Conservation (phyloP, 352 stramenopile species). For the Phytophthora idaei region DNA sequence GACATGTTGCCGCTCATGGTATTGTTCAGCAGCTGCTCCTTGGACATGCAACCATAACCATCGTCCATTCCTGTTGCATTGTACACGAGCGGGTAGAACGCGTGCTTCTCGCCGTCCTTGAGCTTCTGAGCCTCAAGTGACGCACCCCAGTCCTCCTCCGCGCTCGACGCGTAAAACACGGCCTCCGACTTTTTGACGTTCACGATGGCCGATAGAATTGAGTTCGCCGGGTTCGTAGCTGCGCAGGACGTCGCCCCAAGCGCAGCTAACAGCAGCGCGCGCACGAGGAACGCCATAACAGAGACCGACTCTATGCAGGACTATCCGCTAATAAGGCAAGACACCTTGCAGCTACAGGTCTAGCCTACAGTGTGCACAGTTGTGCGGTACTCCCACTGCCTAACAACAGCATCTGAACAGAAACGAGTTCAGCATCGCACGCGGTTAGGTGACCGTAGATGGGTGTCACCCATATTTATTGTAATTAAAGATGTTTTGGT, state of each 20-base stretch:
- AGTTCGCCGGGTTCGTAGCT: slow-evolving; percentile 39
- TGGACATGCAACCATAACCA: slow-evolving; percentile 59
- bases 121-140: slow-evolving; percentile 57
- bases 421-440: slow-evolving; percentile 14
- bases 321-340: slow-evolving; percentile 27
- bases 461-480: slow-evolving; percentile 2
- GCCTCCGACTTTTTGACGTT: slow-evolving; percentile 59
- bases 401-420: slow-evolving; percentile 26
- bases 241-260: background rate
- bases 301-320: slow-evolving; percentile 14
- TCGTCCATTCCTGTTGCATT: slow-evolving; percentile 46
- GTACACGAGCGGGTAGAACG: slow-evolving; percentile 62
- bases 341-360: background rate
- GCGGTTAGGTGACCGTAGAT: background rate
- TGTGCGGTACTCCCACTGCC: slow-evolving; percentile 21
- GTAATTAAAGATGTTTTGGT: background rate
- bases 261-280: slow-evolving; percentile 21
- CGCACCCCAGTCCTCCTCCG: slow-evolving; percentile 59
- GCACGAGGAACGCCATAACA: slow-evolving; percentile 24
- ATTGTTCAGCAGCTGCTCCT: slow-evolving; percentile 32
- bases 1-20: slow-evolving; percentile 20
- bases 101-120: slow-evolving; percentile 40
- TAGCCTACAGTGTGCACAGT: no score
- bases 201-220: slow-evolving; percentile 58
- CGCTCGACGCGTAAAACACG: slow-evolving; percentile 64